Evolutionary conservation across 2,329 filamentous ascomycete species (phyloP), one percentile per base, ranked within the genome.

Genomic region (Paracamarosporium sp.): DNA sequence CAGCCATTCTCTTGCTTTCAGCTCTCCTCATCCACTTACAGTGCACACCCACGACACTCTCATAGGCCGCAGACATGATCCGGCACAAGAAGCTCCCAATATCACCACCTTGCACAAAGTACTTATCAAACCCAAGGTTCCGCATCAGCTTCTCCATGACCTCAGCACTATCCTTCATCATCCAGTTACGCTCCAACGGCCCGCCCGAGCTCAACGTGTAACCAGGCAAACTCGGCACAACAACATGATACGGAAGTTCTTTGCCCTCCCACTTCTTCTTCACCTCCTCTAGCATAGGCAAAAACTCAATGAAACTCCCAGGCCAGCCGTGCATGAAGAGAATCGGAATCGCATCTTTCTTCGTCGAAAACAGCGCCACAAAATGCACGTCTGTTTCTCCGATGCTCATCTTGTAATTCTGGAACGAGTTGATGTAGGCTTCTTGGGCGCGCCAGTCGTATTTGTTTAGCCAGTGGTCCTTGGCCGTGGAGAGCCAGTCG

Each of bases 281-380:
- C 5, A 88, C 69, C 11, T 82, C 44, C 1, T 78, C 67, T 41
- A 86, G 68, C 40, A 86, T 77, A 1, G 80, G 80, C 6, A 88
- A 68, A 64, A 88, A 88, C 61, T 88, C 86, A 4, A 85, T 68
- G 57, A 87, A 84, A 8, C 78, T 80, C 8, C 75, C 75, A 0
- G 85, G 85, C 84, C 84, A 88, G 28, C 85, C 86, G 62, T 88
- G 85, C 55, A 85, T 68, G 50, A 85, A 78, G 3, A 83, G 59
- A 15, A 87, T 66, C 0, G 85, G 85, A 6, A 83, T 74, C 0
- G 85, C 86, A 60, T 84, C 80, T 3, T 74, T 61, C 30, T 81
- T 82, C 54, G 79, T 66, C 0, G 85, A 87, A 55, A 87, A 88
- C 0, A 87, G 71, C 0, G 77, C 85, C 1, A 82, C 66, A 62